These are phyloP conservation scores for Tricholoma hemisulphureum DNA, from an alignment of 768 basidiomycete species.

Conservation along the genomic window DNA sequence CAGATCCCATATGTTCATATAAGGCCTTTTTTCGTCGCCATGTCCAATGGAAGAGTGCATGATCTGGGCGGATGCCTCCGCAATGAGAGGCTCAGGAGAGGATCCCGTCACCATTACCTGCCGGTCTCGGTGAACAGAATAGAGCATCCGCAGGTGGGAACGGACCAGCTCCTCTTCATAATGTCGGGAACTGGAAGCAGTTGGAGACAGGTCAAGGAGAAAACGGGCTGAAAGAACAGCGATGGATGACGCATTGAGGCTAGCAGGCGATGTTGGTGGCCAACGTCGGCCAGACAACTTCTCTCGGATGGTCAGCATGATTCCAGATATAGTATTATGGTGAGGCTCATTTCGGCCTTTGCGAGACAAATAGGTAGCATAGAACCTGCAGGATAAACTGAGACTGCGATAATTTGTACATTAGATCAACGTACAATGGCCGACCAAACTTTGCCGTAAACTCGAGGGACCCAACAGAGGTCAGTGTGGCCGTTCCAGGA, in stretches of 20 bases:
- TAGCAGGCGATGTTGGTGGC: not conserved
- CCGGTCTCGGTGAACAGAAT: not conserved
- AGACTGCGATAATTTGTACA: not conserved
- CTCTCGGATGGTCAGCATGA: not conserved
- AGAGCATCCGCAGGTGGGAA: not conserved
- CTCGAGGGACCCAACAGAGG: not conserved
- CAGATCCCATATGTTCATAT: not conserved
- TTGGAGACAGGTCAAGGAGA: not conserved
- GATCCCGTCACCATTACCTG: not conserved
- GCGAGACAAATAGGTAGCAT: not conserved
- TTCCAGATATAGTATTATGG: not conserved
- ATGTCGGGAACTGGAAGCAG: not conserved
- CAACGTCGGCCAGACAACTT: not conserved
- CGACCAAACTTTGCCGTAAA: not conserved
- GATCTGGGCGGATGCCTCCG: not conserved
- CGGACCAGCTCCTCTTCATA: not conserved
- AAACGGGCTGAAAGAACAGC: not conserved
- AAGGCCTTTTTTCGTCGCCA: too few relatives aligned
- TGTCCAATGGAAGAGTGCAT: not conserved
- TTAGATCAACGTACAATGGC: not conserved
- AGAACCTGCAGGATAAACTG: not conserved
- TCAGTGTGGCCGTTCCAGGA: not conserved
- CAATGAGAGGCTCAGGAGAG: not conserved
- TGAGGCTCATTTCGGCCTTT: not conserved
- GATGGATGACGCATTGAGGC: not conserved